Base-by-base conservation (phyloP, 2,329 filamentous ascomycete genomes). In the Ophiostoma montium region DNA sequence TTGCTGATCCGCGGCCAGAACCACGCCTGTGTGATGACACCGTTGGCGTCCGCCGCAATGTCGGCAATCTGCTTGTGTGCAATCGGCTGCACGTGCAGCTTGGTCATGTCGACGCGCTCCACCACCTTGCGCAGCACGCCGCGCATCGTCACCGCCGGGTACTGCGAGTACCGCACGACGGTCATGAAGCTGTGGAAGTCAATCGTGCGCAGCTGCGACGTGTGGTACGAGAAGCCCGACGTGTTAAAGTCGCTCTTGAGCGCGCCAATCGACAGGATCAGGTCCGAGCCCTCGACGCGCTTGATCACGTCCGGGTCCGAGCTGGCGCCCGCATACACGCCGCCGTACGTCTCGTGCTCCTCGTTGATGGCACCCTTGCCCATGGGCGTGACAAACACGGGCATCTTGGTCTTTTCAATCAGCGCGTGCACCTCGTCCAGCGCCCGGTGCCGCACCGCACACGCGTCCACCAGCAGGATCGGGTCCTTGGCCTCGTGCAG, bases 311-410 rank as follows among this genome's bases (percentile, higher is more conserved):
- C 72, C 1, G 76, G 71, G 47, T 81, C 75, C 31, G 82, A 87
- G 33, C 82, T 86, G 51, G 75, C 74, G n/a, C 88, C 88, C 9
- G 84, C 83, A 62, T 94, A 94, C 5, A 94, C 84, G 54, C 88
- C 88, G 19, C 84, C 84, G 57, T 83, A 94, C 59, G 77, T 84
- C n/a, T 74, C 69, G 43, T 84, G 73, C 2, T 75, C 75, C 64
- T 95, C 87, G 58, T 92, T 75, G 43, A 95, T 75, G 18, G 84
- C 84, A 16, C 86, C 78, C 67, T 94, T 94, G 43, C 87, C 87
- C 84, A 94, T 94, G 2, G 87, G 86, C 0, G 86, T 84, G n/a
- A 89, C 84, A 57, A 92, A 94, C 0, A 85, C 82, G 5, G 88
- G 87, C 8, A 94, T 69, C 4, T 77, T 71, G 1, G 85, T 85